Conservation (phyloP, 2,329 filamentous ascomycete species). For the Plenodomus biglobosus region DNA sequence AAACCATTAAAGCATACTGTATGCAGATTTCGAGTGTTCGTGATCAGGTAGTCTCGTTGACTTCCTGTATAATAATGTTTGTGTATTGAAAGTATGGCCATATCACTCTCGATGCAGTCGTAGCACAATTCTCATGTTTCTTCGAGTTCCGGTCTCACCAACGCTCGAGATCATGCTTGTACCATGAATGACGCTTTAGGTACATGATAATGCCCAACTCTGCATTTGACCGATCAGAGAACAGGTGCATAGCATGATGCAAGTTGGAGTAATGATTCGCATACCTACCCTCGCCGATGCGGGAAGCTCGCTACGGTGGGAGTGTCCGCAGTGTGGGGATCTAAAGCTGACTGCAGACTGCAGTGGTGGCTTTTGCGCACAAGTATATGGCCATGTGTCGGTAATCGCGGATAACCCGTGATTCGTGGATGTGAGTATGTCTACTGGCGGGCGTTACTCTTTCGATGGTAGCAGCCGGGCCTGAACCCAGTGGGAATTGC, state of each 20-base stretch:
- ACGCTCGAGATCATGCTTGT: not conserved
- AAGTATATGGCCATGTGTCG: constrained; percentile 1
- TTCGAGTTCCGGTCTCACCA: too few relatives aligned
- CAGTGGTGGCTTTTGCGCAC: constrained; percentile 7
- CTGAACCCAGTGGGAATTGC: not conserved
- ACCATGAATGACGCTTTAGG: not conserved
- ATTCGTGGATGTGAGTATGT: not conserved
- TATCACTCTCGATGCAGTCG: too few relatives aligned
- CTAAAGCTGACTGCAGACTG: constrained; percentile 21
- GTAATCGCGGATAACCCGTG: constrained; percentile 6
- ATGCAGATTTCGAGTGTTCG: too few relatives aligned
- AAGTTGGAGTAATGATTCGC: constrained; percentile 9
- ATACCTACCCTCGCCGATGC: constrained; percentile 13
- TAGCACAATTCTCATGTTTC: too few relatives aligned
- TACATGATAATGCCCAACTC: not conserved
- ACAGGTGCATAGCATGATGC: not conserved
- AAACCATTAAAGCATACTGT: too few relatives aligned
- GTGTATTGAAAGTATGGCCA: too few relatives aligned
- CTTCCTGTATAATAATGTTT: too few relatives aligned
- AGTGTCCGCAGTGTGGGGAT: constrained; percentile 1
- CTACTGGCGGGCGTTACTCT: not conserved
- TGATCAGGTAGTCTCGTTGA: too few relatives aligned
- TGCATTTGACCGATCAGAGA: constrained; percentile 9
- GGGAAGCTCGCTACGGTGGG: constrained; percentile 8
- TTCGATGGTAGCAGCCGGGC: not conserved